phyloP scores from a whole-genome alignment of 1,139 yeast species.

The Saccharomyces hybrid region DNA sequence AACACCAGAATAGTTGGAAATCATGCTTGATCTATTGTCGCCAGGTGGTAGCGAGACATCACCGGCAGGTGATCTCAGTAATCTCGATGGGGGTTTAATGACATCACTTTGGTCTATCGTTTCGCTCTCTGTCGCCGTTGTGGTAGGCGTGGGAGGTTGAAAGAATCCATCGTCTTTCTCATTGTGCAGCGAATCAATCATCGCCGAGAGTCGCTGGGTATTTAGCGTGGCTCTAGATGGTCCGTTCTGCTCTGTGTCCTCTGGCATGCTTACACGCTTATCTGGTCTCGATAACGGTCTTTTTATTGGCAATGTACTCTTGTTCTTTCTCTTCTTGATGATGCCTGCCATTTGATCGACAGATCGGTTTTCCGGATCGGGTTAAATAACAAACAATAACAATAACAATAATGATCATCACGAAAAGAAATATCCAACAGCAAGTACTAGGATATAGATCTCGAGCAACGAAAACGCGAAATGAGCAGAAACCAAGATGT shows the following conservation, averaged over 20 bases:
- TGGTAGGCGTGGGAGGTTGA: neutral
- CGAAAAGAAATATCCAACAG: neutral
- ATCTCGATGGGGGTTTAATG: neutral
- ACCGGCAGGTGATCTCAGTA: conserved; percentile 9
- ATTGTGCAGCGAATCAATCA: conserved; percentile 25
- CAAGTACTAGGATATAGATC: neutral
- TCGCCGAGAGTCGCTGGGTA: conserved; percentile 25
- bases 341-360: neutral
- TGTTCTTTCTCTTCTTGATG: neutral
- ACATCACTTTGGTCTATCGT: neutral
- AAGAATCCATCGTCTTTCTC: conserved; percentile 11
- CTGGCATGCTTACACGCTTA: neutral
- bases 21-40: conserved; percentile 36
- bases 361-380: neutral
- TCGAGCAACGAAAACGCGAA: neutral
- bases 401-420: neutral
- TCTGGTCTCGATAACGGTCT: neutral
- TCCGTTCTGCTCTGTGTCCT: neutral
- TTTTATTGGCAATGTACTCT: neutral
- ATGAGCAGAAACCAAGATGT: conserved; percentile 30
- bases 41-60: conserved; percentile 11
- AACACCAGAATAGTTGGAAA: conserved; percentile 41
- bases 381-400: neutral
- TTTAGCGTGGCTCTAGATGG: conserved; percentile 6
- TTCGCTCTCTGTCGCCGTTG: neutral